Percentiles rank a stretch among this genome's conserved stretches.
Evolutionary conservation across 371 early-diverging fungal species (phyloP).

Genomic region (Syncephalastrum sp.): DNA sequence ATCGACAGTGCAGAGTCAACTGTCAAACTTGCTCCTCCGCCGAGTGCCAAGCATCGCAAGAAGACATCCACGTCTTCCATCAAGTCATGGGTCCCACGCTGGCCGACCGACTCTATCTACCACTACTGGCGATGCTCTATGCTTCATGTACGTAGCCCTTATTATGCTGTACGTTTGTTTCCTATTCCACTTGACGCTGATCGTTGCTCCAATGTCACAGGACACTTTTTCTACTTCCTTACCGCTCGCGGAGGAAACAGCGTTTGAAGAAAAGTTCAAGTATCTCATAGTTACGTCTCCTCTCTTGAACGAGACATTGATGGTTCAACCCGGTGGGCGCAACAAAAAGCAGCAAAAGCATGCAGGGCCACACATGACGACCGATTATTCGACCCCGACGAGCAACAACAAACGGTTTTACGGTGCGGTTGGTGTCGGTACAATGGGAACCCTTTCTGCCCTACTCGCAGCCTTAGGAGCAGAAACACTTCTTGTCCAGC

Average conservation of each 20-base stretch:
- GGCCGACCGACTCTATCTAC: constrained; percentile 14
- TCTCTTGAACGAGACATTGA: constrained; percentile 50
- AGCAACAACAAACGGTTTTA: constrained; percentile 4
- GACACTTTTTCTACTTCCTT: constrained; percentile 40
- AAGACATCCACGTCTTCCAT: constrained; percentile 4
- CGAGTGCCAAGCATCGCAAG: constrained; percentile 9
- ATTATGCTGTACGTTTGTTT: not conserved
- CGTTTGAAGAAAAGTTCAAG: constrained; percentile 68
- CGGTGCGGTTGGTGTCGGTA: constrained; percentile 8
- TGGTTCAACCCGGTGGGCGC: constrained; percentile 36
- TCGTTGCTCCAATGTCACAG: constrained; percentile 10
- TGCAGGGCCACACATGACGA: constrained; percentile 14
- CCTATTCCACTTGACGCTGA: not conserved
- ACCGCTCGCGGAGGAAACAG: constrained; percentile 53
- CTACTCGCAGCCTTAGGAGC: constrained; percentile 16
- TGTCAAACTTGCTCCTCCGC: constrained; percentile 30
- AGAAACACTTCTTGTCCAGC: constrained; percentile 11
- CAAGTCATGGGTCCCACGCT: constrained; percentile 10
- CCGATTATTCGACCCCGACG: constrained; percentile 15
- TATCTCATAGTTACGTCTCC: constrained; percentile 66
- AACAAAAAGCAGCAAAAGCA: constrained; percentile 31
- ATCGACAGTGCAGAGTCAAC: constrained; percentile 43
- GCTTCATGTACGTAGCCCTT: constrained; percentile 26
- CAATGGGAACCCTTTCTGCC: constrained; percentile 15
- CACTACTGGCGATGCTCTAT: constrained; percentile 39